Percentiles rank a stretch among this genome's conserved stretches.
Evolutionary conservation across 2,329 filamentous ascomycete species (phyloP).

Genomic region (Amauroascus verrucosus): DNA sequence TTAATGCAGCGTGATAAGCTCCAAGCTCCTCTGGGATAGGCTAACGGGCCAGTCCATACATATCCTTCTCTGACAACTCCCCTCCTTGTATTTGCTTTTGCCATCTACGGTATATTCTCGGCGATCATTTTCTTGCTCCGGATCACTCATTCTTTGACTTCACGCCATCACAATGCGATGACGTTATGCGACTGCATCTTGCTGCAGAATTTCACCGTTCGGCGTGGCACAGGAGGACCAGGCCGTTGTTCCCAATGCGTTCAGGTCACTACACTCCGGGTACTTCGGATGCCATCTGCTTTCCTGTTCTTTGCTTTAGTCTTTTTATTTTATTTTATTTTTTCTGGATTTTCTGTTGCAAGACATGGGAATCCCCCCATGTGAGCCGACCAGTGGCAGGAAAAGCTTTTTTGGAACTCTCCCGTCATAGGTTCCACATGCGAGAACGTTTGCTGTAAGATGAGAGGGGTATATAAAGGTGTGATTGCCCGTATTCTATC

Average conservation of each 20-base stretch:
- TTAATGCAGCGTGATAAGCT: neutral
- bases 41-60: neutral
- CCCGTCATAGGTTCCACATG: slow-evolving; percentile 5
- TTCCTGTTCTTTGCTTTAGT: neutral
- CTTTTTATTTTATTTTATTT: neutral
- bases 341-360: neutral
- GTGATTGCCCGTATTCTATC: neutral
- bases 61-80: neutral
- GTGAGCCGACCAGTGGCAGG: neutral
- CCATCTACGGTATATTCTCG: slow-evolving; percentile 3
- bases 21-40: neutral
- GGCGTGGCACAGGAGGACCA: no score
- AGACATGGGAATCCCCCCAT: neutral
- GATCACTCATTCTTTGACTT: neutral
- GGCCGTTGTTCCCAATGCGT: neutral
- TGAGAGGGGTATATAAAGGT: neutral
- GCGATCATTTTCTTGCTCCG: neutral
- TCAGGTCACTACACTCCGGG: neutral
- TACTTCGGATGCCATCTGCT: slow-evolving; percentile 3
- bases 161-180: neutral
- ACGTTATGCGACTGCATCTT: slow-evolving; percentile 3
- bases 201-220: slow-evolving; percentile 2
- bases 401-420: neutral
- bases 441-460: neutral
- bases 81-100: neutral